These are phyloP conservation scores for Epichloe amarillans DNA, from an alignment of 2,329 filamentous ascomycete genomes.

Conservation along the genomic window DNA sequence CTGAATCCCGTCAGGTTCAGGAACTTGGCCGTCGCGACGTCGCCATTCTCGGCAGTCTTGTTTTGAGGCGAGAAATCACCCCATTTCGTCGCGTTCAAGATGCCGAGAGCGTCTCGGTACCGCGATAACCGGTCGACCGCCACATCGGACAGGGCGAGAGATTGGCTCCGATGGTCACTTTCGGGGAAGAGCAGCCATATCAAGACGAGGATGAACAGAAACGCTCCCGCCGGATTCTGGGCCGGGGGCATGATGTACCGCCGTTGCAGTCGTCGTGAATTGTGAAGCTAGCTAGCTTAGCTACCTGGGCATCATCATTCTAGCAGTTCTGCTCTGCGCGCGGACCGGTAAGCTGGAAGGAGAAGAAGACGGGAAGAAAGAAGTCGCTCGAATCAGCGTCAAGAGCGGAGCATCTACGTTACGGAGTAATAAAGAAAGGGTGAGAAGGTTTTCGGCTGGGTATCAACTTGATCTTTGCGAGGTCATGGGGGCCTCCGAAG, in stretches of 20 bases:
- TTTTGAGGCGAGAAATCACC: slow-evolving; percentile 41
- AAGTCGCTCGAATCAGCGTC: not conserved
- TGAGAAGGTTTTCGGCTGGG: not conserved
- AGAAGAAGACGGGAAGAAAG: not conserved
- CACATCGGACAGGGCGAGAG: slow-evolving; percentile 21
- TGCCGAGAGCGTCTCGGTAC: slow-evolving; percentile 36
- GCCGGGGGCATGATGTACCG: slow-evolving; percentile 27
- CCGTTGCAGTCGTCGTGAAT: slow-evolving; percentile 3
- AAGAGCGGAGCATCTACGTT: not conserved
- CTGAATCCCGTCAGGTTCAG: slow-evolving; percentile 70
- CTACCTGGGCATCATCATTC: slow-evolving; percentile 8
- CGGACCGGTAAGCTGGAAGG: not conserved
- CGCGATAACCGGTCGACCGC: slow-evolving; percentile 33
- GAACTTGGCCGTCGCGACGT: slow-evolving; percentile 22
- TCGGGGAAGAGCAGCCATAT: slow-evolving; percentile 27
- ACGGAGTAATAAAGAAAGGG: not conserved
- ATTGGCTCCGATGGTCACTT: slow-evolving; percentile 20
- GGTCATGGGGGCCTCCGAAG: not conserved
- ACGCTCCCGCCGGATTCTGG: slow-evolving; percentile 25
- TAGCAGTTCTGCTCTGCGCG: not conserved
- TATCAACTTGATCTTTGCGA: not conserved
- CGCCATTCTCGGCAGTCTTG: slow-evolving; percentile 13
- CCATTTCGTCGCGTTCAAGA: slow-evolving; percentile 45
- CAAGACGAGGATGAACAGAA: slow-evolving; percentile 22
- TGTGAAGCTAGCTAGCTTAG: slow-evolving; percentile 2